Base-by-base conservation (phyloP, 345 rosid species). In the Ailanthus altissimus region DNA sequence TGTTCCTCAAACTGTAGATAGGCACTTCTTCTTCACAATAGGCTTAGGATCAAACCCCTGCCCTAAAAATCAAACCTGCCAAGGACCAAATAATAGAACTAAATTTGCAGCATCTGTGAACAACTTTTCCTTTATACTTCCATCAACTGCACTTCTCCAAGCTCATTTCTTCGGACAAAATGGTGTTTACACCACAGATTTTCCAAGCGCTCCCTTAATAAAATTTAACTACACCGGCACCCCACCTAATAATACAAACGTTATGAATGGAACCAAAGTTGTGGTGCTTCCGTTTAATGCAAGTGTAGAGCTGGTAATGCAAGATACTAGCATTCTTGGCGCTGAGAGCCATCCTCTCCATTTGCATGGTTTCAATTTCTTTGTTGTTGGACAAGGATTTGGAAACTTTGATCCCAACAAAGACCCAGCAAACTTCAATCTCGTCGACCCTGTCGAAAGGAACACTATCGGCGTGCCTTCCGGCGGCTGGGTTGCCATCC, bases 161-260 rank as follows among this genome's bases (percentile, higher is more conserved):
- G 72, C 78, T 12, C 61, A 75, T 36, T 75, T 64, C n/a, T 75
- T 76, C 36, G 56, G 69, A 58, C 58, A 77, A n/a, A 81, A 77
- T 5, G 72, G 84, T 0, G 81, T 81, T 26, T 81, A 73, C 78
- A 81, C 78, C n/a, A 77, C 81, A 12, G 82, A 81, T 23, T 82
- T 82, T 65, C 84, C 84, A 8, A 23, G 66, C 5, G 60, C 71
- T 40, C 78, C 84, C 1, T 12, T 65, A 7, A 28, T 77, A 25
- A 65, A 72, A 57, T 81, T 81, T 26, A 81, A 81, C 45, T 81
- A 77, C 43, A 77, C 81, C 1, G 84, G 78, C 20, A 32, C 61
- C 6, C 72, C 84, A 10, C 81, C 81, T 0, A 73, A 73, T 23
- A 67, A 81, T 49, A 81, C 73, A 12, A 73, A 26, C 51, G 67